Base-by-base conservation (phyloP, 345 rosid genomes). In the Sisymbrium irio region DNA sequence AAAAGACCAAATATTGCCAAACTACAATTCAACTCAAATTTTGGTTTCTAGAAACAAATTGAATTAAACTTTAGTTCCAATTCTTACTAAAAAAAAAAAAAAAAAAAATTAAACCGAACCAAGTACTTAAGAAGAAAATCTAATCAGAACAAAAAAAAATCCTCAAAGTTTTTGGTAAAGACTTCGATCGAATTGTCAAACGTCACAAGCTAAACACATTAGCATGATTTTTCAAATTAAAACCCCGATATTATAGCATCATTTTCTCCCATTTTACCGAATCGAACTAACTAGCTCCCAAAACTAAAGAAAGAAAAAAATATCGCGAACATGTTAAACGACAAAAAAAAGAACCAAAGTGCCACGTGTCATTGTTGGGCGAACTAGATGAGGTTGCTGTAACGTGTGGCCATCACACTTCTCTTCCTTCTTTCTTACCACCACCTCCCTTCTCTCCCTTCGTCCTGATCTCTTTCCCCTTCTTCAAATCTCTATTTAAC, bases 321-420 rank as follows among this genome's bases (percentile, higher is more conserved):
- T 62, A 62, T 72, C 54, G 7, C n/a, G 32, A 64, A 12, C 11
- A 65, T 36, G 58, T 15, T 25, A 74, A 30, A 3, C 4, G 15
- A 61, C 67, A 33, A 72, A 46, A 72, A 22, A 22, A 3, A 30
- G n/a, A 63, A 65, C 77, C 44, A 37, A 67, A 53, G n/a, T 13
- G 79, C 67, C 89, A 89, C 89, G 88, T 85, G 92, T 81, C 79
- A 42, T 0, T 0, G 7, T 32, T 45, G 9, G 25, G 59, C 81
- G 41, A 42, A 50, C 15, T 47, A 74, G 95, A 91, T 86, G 82
- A 86, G 91, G 85, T 88, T 83, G 81, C 95, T 75, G 72, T 78
- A 89, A 87, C 95, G 91, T 87, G 93, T 87, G 97, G 95, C 81
- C 89, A 70, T 85, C 97, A 87, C 97, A 83, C 84, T 80, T 61